Base-by-base conservation (phyloP, 305 asterid species). In the Withania somnifera region DNA sequence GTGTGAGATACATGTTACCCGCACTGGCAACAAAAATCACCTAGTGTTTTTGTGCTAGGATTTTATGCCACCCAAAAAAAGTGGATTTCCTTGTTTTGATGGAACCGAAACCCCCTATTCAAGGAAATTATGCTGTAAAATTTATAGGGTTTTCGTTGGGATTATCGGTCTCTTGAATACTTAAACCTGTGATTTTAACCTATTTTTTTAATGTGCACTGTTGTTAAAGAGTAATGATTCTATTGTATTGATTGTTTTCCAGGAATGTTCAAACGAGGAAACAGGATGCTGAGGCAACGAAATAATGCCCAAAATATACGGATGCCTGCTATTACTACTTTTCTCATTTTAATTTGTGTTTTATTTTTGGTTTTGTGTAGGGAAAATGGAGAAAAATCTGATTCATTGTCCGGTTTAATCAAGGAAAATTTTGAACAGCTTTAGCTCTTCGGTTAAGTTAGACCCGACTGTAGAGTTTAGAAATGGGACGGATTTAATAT, bases 401-500 rank as follows among this genome's bases (percentile, higher is more conserved):
- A 77, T 85, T 86, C 84, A 30, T 77, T 80, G 60, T 58, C 91
- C 80, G 90, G 30, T 58, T 80, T 84, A 22, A 42, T 71, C 52
- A 82, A 77, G 86, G 91, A 80, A 73, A 88, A 87, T 79, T n/a
- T 89, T 93, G 95, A 79, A 85, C 82, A 88, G 90, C 83, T 89
- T 91, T 56, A 91, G 91, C 81, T 86, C 93, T 40, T 53, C 87
- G 83, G 93, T 91, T 73, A 86, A 82, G 69, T 80, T 92, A 53
- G 89, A 88, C 66, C 97, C 98, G 0, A 85, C 89, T 5, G 90
- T 91, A 50, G 95, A 92, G 85, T 84, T 75, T 57, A 84, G 89
- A 85, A 94, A 89, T 19, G 93, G 86, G 45, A 93, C 97, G 24
- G 93, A 94, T 85, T 82, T 93, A 84, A 89, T 95, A 81, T 95